phyloP scores from a whole-genome alignment of 257 asterid genomes.

The Gynochthodes officinalis region DNA sequence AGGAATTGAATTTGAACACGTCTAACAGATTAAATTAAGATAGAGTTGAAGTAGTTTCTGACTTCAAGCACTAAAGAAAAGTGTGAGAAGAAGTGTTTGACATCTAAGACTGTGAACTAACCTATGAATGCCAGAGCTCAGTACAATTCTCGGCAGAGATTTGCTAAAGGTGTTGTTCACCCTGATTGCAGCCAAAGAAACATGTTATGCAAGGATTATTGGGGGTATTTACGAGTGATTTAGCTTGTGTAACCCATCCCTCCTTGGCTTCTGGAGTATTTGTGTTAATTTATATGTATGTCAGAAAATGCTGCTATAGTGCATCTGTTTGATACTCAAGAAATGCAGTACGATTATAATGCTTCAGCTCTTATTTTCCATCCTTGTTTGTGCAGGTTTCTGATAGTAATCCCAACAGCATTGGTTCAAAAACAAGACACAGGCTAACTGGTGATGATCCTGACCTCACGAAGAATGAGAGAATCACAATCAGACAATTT shows the following conservation, averaged over 20 bases:
- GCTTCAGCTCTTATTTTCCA: background rate
- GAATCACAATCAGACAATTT: slow-evolving; percentile 50
- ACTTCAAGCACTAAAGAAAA: background rate
- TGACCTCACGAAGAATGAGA: slow-evolving; percentile 53
- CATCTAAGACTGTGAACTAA: background rate
- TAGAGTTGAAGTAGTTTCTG: background rate
- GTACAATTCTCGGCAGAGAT: background rate
- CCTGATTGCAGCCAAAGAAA: background rate
- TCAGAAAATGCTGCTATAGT: background rate
- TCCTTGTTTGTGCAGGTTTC: slow-evolving; percentile 43
- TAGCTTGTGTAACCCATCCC: background rate
- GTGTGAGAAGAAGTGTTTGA: background rate
- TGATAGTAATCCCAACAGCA: slow-evolving; percentile 40
- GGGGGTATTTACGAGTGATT: background rate
- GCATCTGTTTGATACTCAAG: background rate
- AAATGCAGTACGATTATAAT: background rate
- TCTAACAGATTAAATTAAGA: background rate
- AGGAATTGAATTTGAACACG: background rate
- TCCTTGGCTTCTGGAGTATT: background rate
- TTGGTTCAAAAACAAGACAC: slow-evolving; percentile 41
- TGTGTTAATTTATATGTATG: background rate
- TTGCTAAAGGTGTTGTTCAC: background rate
- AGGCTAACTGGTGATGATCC: slow-evolving; percentile 68
- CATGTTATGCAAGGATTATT: background rate
- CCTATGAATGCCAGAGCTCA: background rate